Base-by-base conservation (phyloP, 371 early-diverging fungal genomes). In the Blyttiomyces sp. region DNA sequence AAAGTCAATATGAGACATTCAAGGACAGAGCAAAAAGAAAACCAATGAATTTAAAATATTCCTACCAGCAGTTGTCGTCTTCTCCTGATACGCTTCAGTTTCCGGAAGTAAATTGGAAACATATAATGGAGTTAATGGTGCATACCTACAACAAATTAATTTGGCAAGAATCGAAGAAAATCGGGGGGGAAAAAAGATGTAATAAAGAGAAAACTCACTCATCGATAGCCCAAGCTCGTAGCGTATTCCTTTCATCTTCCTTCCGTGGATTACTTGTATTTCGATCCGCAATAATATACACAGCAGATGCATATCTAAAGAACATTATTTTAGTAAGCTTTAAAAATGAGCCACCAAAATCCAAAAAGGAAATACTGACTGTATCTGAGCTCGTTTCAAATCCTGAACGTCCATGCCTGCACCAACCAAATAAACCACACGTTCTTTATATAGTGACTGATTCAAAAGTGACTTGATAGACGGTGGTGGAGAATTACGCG, bases 91-190 rank as follows among this genome's bases (percentile, higher is more conserved):
- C 23, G 78, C 64, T 24, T 83, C 84, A 0, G 87, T 85, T 43
- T 84, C 84, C 1, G 88, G 88, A 5, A 86, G 76, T 19, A 86
- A 68, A 44, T 85, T 87, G 59, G 83, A 85, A 0, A 88, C 80
- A 62, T 80, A 90, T 6, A 90, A 75, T 9, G 86, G 84, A 3
- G 83, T 77, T 19, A 80, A 65, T n/a, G 82, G 82, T 5, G 75
- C 74, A 55, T 75, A 79, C 43, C 75, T 78, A 26, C 13, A 39
- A 39, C 11, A 13, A 11, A 39, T 39, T 39, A 39, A n/a, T 11
- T 39, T 39, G n/a, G n/a, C n/a, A n/a, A n/a, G n/a, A n/a, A n/a
- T n/a, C n/a, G n/a, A n/a, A n/a, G n/a, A n/a, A n/a, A 11, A 39
- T 39, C 39, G 39, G 11, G 39, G 13, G n/a, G 39, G n/a, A 39